Percentiles rank a stretch among this genome's conserved stretches.
These are phyloP conservation scores for Venturia effusa DNA, from an alignment of 2,329 filamentous ascomycete species.

Conservation along the genomic window DNA sequence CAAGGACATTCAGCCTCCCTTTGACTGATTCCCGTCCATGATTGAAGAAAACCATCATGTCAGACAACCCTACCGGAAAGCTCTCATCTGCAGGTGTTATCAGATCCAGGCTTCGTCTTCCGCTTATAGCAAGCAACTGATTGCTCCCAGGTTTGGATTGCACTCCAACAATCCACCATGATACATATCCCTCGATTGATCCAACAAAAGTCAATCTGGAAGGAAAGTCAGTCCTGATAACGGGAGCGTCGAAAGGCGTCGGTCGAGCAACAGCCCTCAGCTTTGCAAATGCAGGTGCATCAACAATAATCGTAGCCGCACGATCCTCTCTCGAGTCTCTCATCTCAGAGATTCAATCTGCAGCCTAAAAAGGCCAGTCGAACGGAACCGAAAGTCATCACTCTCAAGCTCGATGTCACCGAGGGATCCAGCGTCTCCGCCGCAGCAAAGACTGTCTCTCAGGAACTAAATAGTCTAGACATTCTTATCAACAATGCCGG, in stretches of 20 bases:
- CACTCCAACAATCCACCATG: constrained; percentile 24
- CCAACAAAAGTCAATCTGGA: constrained; percentile 30
- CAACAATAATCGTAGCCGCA: constrained; percentile 42
- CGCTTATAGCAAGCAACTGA: background rate
- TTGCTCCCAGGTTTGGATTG: background rate
- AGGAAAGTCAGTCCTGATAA: constrained; percentile 32
- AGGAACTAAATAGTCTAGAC: constrained; percentile 29
- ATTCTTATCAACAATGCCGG: constrained; percentile 41
- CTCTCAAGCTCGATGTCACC: constrained; percentile 34
- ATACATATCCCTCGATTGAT: constrained; percentile 27
- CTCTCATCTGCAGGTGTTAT: background rate
- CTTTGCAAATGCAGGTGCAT: constrained; percentile 37
- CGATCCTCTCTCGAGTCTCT: constrained; percentile 36
- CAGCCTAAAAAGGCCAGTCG: constrained; percentile 27
- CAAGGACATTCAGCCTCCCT: no score
- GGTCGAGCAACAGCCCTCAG: constrained; percentile 31
- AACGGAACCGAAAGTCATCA: constrained; percentile 30
- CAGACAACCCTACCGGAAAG: background rate
- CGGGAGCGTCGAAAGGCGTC: constrained; percentile 37
- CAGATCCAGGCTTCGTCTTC: no score
- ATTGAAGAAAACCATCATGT: background rate
- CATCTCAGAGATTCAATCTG: constrained; percentile 24
- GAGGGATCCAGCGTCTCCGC: constrained; percentile 25
- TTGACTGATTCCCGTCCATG: no score
- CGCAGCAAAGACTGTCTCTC: constrained; percentile 24